These are phyloP conservation scores for Sesbania bispinosa DNA, from an alignment of 306 rosid species.

Conservation along the genomic window DNA sequence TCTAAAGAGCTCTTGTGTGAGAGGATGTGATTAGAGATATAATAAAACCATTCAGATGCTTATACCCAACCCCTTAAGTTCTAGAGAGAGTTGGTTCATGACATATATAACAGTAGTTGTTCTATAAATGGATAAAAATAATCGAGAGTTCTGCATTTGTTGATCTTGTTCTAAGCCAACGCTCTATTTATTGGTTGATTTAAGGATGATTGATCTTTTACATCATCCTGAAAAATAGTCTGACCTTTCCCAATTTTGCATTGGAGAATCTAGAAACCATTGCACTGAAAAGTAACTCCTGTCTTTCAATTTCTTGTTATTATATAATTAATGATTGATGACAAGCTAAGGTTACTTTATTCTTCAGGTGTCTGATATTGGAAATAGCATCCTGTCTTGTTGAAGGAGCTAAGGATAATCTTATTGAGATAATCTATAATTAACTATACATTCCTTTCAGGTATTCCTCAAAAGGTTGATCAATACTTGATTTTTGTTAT, in stretches of 20 bases:
- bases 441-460: slow-evolving; percentile 55
- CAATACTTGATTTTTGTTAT: slow-evolving; percentile 5
- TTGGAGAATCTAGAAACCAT: background rate
- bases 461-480: slow-evolving; percentile 39
- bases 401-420: slow-evolving; percentile 69
- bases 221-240: background rate
- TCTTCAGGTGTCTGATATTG: slow-evolving; percentile 59
- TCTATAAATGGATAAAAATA: slow-evolving; percentile 7
- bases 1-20: background rate
- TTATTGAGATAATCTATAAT: slow-evolving; percentile 62
- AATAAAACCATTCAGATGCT: background rate
- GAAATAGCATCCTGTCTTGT: slow-evolving; percentile 74
- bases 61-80: background rate
- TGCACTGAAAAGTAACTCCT: background rate
- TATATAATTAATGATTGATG: background rate
- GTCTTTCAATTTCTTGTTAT: slow-evolving; percentile 6
- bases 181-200: background rate
- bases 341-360: slow-evolving; percentile 11
- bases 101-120: background rate
- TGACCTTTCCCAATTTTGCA: background rate
- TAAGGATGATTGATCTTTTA: background rate
- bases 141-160: background rate
- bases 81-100: background rate
- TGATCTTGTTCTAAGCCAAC: background rate
- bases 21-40: background rate